phyloP scores from a whole-genome alignment of 164 flowering plant species.

The Nymphaea colorata region DNA sequence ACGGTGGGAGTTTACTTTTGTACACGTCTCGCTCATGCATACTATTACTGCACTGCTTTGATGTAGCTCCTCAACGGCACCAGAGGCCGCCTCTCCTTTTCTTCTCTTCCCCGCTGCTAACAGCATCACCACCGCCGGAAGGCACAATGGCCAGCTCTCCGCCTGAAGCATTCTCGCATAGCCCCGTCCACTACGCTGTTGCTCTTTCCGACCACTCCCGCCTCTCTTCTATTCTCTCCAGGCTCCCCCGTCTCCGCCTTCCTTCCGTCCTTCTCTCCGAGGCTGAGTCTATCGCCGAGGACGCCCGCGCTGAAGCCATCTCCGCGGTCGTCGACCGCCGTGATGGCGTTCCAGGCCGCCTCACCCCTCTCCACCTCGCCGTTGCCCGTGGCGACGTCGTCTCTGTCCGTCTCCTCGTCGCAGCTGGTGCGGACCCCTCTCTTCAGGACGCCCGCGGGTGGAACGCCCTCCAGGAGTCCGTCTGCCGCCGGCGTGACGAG shows the following conservation, averaged over 20 bases:
- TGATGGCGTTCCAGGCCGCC: slow-evolving; percentile 58
- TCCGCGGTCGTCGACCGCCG: slow-evolving; percentile 73
- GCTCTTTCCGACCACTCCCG: slow-evolving; percentile 47
- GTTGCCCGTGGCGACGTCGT: slow-evolving; percentile 51
- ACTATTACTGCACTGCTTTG: background rate
- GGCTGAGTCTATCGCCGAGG: slow-evolving; percentile 65
- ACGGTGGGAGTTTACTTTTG: background rate
- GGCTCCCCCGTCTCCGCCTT: slow-evolving; percentile 61
- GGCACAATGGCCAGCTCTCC: background rate
- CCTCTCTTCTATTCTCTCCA: slow-evolving; percentile 37
- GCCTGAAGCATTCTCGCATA: slow-evolving; percentile 47
- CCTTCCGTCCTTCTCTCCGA: slow-evolving; percentile 47
- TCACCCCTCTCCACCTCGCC: slow-evolving; percentile 83
- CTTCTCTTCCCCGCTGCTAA: background rate
- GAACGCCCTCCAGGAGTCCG: slow-evolving; percentile 81
- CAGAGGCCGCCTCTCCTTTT: background rate
- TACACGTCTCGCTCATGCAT: background rate
- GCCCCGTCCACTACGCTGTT: slow-evolving; percentile 78
- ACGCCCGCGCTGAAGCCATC: slow-evolving; percentile 49
- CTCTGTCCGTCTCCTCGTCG: slow-evolving; percentile 39
- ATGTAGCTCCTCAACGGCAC: background rate
- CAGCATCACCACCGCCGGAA: background rate
- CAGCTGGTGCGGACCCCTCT: slow-evolving; percentile 78
- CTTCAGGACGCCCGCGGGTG: slow-evolving; percentile 81
- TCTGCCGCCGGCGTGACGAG: slow-evolving; percentile 39